phyloP scores from a whole-genome alignment of 768 basidiomycete species.

The Mycena maculata region DNA sequence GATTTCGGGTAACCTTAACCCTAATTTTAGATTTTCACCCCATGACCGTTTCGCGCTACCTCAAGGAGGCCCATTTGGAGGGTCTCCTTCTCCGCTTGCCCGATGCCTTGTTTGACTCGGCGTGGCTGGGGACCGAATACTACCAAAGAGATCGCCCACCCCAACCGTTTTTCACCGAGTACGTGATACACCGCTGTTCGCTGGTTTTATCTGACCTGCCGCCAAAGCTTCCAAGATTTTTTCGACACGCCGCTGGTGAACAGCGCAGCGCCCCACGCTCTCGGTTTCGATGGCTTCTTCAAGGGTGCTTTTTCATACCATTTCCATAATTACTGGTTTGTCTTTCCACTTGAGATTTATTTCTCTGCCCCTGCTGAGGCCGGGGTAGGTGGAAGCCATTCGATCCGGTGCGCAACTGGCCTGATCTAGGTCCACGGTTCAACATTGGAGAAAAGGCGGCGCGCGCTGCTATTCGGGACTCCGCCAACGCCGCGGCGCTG shows the following conservation, averaged over 20 bases:
- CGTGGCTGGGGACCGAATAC: slow-evolving; percentile 94
- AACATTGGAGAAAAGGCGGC: slow-evolving; percentile 77
- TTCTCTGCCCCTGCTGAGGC: slow-evolving; percentile 16
- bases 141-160: slow-evolving; percentile 94
- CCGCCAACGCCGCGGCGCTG: slow-evolving; percentile 43
- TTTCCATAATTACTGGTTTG: slow-evolving; percentile 93
- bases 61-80: slow-evolving; percentile 89
- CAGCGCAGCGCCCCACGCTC: slow-evolving; percentile 85
- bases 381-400: slow-evolving; percentile 92
- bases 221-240: slow-evolving; percentile 83
- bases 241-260: slow-evolving; percentile 82
- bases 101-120: slow-evolving; percentile 96
- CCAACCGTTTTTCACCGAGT: slow-evolving; percentile 94
- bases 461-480: slow-evolving; percentile 49
- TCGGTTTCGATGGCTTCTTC: slow-evolving; percentile 97
- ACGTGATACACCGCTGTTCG: slow-evolving; percentile 32
- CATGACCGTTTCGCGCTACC: slow-evolving; percentile 92
- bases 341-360: slow-evolving; percentile 16
- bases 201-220: not conserved
- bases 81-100: slow-evolving; percentile 88
- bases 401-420: slow-evolving; percentile 93
- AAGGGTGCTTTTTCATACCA: slow-evolving; percentile 96
- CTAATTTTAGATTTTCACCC: slow-evolving; percentile 81
- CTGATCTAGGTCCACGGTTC: slow-evolving; percentile 89
- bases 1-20: not conserved